Base-by-base conservation (phyloP, 2,329 filamentous ascomycete genomes). In the Fusarium ambrosium region DNA sequence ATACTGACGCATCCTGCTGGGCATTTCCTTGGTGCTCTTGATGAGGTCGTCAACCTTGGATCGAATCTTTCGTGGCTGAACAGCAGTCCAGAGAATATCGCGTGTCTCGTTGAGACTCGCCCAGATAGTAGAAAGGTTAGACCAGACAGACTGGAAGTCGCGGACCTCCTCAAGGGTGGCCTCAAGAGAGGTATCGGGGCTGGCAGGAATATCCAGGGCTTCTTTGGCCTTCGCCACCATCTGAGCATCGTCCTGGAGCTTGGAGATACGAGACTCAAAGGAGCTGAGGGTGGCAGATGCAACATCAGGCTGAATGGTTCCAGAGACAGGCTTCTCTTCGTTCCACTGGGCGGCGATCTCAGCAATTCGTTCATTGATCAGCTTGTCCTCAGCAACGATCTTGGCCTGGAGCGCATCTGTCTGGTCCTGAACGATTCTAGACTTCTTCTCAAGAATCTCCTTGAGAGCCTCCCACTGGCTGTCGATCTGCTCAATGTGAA, bases 21-120 rank as follows among this genome's bases (percentile, higher is more conserved):
- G 97, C 97, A 99, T 98, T 73, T 98, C 96, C 85, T 98, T 98
- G 39, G 95, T 98, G 90, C 97, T 97, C 87, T 98, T 98, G 82
- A 98, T 94, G 63, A 98, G 89, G 58, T 93, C 92, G 80, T 99
- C 96, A 61, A 99, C 92, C 72, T 94, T 94, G 77, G 94, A 91
- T 41, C 97, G 92, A 68, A 99, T 91, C 85, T 98, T 99, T 73
- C 97, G 91, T 10, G 97, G 96, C 81, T 98, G 95, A 2, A 99
- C 94, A 80, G 94, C 98, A 66, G 93, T 97, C 97, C 97, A 99
- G 2, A 97, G 89, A 62, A 92, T 93, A 79, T 99, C 97, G 34
- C 95, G 92, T 18, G 98, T 93, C 79, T 98, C 96, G 79, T 98
- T 97, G 69, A 99, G 87, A 80, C 94, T 98, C 81, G 94, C 94